Conservation (phyloP, 2,329 filamentous ascomycete species). For the Gnomoniopsis smithogilvyi region DNA sequence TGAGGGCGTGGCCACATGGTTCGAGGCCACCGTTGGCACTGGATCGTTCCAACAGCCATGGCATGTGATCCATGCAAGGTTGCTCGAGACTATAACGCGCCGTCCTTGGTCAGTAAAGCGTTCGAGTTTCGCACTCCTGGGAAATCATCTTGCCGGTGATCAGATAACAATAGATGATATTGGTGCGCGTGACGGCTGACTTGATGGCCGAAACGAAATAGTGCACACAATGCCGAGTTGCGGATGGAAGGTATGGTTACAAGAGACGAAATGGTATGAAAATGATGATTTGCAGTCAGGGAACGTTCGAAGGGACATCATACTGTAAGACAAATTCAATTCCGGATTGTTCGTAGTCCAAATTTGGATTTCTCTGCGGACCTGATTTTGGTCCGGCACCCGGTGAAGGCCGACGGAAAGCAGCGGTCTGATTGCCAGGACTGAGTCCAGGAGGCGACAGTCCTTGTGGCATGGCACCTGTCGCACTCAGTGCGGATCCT, state of each 20-base stretch:
- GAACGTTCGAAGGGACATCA: conserved; percentile 63
- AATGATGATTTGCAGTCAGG: conserved; percentile 61
- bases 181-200: not conserved
- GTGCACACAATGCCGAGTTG: not conserved
- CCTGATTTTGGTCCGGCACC: conserved; percentile 21
- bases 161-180: not conserved
- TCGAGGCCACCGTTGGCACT: conserved; percentile 56
- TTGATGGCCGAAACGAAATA: not conserved
- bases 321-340: conserved; percentile 93
- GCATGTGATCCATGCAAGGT: conserved; percentile 89
- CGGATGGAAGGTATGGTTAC: not conserved
- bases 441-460: conserved; percentile 13
- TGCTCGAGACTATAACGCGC: conserved; percentile 71
- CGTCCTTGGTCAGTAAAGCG: conserved; percentile 9
- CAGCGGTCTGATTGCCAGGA: conserved; percentile 22
- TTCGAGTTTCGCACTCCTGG: not conserved
- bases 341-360: conserved; percentile 78
- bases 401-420: conserved; percentile 30
- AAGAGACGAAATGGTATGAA: conserved; percentile 1
- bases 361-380: conserved; percentile 34
- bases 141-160: not conserved
- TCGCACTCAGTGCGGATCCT: conserved; percentile 20
- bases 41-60: conserved; percentile 66
- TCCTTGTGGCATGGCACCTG: conserved; percentile 7
- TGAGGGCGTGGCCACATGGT: conserved; percentile 84